Evolutionary conservation across 306 rosid genomes (phyloP).

Genomic region (Biancaea sappan): DNA sequence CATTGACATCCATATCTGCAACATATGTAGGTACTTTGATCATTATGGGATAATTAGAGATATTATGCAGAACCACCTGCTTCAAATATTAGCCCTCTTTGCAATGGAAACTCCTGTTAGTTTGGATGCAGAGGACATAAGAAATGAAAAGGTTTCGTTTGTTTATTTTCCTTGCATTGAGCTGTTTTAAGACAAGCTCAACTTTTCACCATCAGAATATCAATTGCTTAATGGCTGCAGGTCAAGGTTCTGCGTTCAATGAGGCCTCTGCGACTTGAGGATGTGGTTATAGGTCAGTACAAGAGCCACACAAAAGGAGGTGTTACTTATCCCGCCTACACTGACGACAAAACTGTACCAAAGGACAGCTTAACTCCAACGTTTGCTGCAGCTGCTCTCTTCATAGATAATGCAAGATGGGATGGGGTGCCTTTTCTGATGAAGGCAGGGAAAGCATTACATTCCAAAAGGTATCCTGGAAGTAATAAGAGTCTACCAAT

Average conservation of each 20-base stretch:
- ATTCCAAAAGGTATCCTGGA: constrained; percentile 59
- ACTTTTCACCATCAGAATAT: constrained; percentile 9
- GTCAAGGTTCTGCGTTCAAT: constrained; percentile 91
- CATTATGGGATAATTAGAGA: constrained; percentile 90
- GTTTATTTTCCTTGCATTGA: constrained; percentile 17
- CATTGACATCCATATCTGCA: constrained; percentile 26
- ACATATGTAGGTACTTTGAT: constrained; percentile 70
- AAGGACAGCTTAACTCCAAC: constrained; percentile 87
- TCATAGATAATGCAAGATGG: constrained; percentile 93
- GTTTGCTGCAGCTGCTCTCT: constrained; percentile 92
- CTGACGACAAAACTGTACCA: constrained; percentile 84
- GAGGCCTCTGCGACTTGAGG: constrained; percentile 72
- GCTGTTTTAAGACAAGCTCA: not conserved
- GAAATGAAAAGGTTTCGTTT: constrained; percentile 81
- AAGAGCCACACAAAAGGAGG: constrained; percentile 86
- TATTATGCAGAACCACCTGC: constrained; percentile 95
- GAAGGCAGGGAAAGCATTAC: constrained; percentile 96
- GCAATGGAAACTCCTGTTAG: constrained; percentile 98
- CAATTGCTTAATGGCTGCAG: constrained; percentile 47
- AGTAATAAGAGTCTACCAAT: constrained; percentile 8
- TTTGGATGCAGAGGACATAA: constrained; percentile 90
- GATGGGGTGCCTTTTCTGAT: constrained; percentile 92
- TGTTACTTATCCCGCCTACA: constrained; percentile 70
- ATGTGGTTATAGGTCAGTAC: constrained; percentile 74
- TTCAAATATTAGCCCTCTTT: constrained; percentile 91